Evolutionary conservation across 1,284 basidiomycete species (phyloP), one percentile per base, ranked within the genome.

Genomic region (Xerocomus minutiporus): DNA sequence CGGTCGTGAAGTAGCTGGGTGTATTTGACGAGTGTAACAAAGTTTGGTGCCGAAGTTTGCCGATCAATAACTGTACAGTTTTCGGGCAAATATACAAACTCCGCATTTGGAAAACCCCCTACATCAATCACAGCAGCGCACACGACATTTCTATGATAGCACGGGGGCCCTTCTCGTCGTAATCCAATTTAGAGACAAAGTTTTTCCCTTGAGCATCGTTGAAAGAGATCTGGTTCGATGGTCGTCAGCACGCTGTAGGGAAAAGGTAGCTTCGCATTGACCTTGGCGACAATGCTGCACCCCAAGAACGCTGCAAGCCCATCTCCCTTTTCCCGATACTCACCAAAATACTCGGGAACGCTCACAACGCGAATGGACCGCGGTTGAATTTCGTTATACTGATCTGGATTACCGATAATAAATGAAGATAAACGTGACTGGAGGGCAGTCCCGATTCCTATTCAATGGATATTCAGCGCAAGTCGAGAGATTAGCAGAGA

Each of bases 271-370:
- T 61, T 47, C 15, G 13, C 12, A 65, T 77, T 57, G 55, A 90
- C 91, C 77, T 94, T 95, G 20, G 90, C 90, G 28, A 88, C 81
- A 62, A 96, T 91, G 57, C 84, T 88, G n/a, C 84, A 81, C 2
- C 93, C 93, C 45, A 96, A 72, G 75, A 94, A 97, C 8, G 88
- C 86, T 2, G 91, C 88, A 23, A 90, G 74, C 1, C 90, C 88
- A 44, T 90, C 87, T 0, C 91, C 88, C 41, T 84, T 85, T 47
- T 93, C 89, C 57, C 91, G 82, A 67, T 90, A 97, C 67, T 96
- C 92, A 8, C 88, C 86, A 69, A 94, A 96, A 70, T 96, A 96
- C 26, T 96, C 93, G 12, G 93, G 93, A n/a, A 95, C 82, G 42
- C 74, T 80, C 48, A 93, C 68, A 11, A 87, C 75, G 17, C 84